Evolutionary conservation across 768 basidiomycete species (phyloP).

Genomic region (Pleurotus giganteus): DNA sequence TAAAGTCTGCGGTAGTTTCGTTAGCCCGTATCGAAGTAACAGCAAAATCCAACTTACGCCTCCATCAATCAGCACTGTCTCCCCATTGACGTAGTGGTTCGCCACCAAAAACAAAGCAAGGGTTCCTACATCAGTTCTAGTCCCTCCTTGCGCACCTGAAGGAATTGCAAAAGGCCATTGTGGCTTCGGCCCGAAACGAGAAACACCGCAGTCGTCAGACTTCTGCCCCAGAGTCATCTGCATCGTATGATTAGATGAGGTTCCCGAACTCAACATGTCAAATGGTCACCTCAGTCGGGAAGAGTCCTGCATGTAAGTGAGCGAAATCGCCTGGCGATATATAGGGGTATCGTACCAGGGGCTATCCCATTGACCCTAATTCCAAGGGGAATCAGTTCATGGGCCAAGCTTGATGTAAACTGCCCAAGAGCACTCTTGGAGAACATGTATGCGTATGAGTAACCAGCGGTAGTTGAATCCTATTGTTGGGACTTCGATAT

Average conservation of each 20-base stretch:
- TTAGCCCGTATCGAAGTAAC: neutral
- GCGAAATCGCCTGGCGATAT: neutral
- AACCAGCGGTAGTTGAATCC: conserved; percentile 40
- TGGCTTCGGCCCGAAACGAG: conserved; percentile 17
- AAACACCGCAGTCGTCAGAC: conserved; percentile 22
- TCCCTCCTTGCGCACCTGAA: conserved; percentile 28
- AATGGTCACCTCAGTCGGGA: conserved; percentile 24
- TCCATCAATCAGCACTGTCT: conserved; percentile 48
- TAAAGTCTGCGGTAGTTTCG: conserved; percentile 23
- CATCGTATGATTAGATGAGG: neutral
- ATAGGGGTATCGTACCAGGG: conserved; percentile 25
- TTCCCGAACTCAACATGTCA: neutral
- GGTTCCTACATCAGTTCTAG: conserved; percentile 40
- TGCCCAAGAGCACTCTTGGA: conserved; percentile 49
- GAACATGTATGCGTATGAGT: conserved; percentile 43
- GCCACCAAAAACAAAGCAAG: conserved; percentile 41
- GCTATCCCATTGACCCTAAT: conserved; percentile 50
- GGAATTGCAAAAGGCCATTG: conserved; percentile 32
- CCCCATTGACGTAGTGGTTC: conserved; percentile 48
- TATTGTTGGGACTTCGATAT: conserved; percentile 12
- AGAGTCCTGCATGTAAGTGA: conserved; percentile 21
- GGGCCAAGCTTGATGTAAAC: conserved; percentile 42
- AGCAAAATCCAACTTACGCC: conserved; percentile 33
- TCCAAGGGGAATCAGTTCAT: conserved; percentile 45
- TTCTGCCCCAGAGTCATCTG: conserved; percentile 30